Base-by-base conservation (phyloP, 257 asterid species). In the Asclepias syriaca region DNA sequence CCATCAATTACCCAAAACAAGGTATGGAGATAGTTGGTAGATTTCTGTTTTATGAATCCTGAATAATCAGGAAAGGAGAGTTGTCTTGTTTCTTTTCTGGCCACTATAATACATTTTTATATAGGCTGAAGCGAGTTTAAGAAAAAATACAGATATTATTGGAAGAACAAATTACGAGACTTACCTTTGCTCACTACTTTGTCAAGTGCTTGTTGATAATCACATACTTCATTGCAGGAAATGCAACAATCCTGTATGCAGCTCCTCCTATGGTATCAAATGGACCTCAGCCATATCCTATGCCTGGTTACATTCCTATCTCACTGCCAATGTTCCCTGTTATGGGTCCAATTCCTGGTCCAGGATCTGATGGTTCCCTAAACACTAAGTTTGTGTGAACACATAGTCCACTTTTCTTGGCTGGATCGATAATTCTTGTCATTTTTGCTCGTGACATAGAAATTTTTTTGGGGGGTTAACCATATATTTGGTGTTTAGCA, bases 1-100 rank as follows among this genome's bases (percentile, higher is more conserved):
- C 81, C 72, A 39, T 78, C 77, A 83, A 83, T 81, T 80, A 80
- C 74, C 81, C 87, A 63, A 90, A 92, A 84, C 98, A 87, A 90
- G 96, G 98, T 92, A 83, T 24, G 75, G 15, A 27, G 27, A 56
- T 37, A 43, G 68, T 29, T 58, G 2, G 7, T 12, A 27, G 14
- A 11, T 67, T 39, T 48, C 55, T 68, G n/a, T 46, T 46, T 66
- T 48, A 6, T 27, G 39, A 13, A 4, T 6, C 24, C 7, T 32
- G 67, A 16, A 61, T 4, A 49, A 32, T 66, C 22, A 18, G 58
- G 32, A 48, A 43, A 43, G 10, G 3, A 5, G 24, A 66, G 6
- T 21, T 40, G 55, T 21, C 24, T 18, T 10, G 24, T 66, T 66
- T 14, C n/a, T 40, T 40, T 16, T 64, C n/a, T 14, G 34, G n/a